phyloP scores from a whole-genome alignment of 129 eudicot genomes.

The Lactuca saligna region DNA sequence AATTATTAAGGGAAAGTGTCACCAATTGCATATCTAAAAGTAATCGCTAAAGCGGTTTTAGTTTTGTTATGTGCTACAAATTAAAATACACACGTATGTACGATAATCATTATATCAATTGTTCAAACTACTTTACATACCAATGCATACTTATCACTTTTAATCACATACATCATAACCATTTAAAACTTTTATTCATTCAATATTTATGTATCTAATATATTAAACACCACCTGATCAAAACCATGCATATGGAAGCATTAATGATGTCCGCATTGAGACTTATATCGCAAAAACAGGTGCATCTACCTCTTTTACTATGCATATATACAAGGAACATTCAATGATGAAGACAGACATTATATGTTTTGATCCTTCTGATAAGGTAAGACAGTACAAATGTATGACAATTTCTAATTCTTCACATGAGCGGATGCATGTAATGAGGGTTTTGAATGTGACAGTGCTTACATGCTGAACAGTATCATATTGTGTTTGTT shows the following conservation, averaged over 20 bases:
- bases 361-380: constrained; percentile 25
- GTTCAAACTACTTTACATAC: neutral
- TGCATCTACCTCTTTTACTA: constrained; percentile 40
- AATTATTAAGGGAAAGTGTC: too few species aligned
- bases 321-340: constrained; percentile 30
- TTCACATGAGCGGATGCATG: constrained; percentile 41
- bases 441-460: constrained; percentile 38
- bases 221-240: neutral
- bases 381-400: constrained; percentile 38
- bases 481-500: constrained; percentile 36
- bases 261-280: constrained; percentile 19
- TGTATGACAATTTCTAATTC: constrained; percentile 40
- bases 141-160: neutral
- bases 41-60: neutral
- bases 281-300: constrained; percentile 21
- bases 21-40: too few species aligned
- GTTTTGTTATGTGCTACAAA: neutral
- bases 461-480: constrained; percentile 38
- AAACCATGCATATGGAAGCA: constrained; percentile 10
- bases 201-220: neutral
- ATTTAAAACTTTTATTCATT: too few species aligned
- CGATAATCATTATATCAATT: neutral
- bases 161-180: neutral
- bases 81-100: too few species aligned
- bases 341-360: constrained; percentile 35